phyloP scores from a whole-genome alignment of 495 filamentous ascomycete genomes.

The Aspergillus asperescens region DNA sequence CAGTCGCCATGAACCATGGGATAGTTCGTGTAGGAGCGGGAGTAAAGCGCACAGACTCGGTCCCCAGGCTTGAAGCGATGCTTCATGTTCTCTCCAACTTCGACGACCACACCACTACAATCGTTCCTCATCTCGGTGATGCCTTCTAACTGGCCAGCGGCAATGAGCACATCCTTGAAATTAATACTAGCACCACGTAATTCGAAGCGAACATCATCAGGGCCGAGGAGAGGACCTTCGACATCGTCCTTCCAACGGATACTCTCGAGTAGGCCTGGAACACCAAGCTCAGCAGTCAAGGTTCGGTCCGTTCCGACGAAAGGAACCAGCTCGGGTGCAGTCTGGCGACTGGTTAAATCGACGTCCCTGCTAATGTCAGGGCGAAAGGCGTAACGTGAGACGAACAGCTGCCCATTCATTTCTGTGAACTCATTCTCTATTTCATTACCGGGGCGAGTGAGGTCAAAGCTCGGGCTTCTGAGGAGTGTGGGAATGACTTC shows the following conservation, averaged over 20 bases:
- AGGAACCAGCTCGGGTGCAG: constrained; percentile 1
- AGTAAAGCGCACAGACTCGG: constrained; percentile 38
- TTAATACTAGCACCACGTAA: constrained; percentile 34
- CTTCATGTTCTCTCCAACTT: constrained; percentile 7
- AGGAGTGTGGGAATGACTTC: constrained; percentile 3
- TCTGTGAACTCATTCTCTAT: constrained; percentile 10
- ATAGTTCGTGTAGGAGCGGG: constrained; percentile 12
- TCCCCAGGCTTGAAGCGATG: constrained; percentile 36
- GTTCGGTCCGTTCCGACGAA: background rate
- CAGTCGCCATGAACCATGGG: constrained; percentile 30
- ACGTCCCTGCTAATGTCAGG: constrained; percentile 5
- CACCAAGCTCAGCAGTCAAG: constrained; percentile 9
- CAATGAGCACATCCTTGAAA: constrained; percentile 39
- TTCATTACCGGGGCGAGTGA: background rate
- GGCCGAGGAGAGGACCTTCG: constrained; percentile 3
- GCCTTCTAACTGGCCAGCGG: constrained; percentile 31
- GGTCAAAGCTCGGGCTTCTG: constrained; percentile 2
- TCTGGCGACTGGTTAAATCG: background rate
- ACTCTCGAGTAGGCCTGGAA: constrained; percentile 2
- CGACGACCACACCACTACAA: constrained; percentile 10
- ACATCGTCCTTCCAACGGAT: constrained; percentile 13
- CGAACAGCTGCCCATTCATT: constrained; percentile 9
- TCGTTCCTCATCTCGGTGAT: constrained; percentile 13
- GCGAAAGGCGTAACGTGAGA: constrained; percentile 2
- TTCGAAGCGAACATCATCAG: constrained; percentile 17